phyloP scores from a whole-genome alignment of 257 asterid species.

The Salvia hispanica region DNA sequence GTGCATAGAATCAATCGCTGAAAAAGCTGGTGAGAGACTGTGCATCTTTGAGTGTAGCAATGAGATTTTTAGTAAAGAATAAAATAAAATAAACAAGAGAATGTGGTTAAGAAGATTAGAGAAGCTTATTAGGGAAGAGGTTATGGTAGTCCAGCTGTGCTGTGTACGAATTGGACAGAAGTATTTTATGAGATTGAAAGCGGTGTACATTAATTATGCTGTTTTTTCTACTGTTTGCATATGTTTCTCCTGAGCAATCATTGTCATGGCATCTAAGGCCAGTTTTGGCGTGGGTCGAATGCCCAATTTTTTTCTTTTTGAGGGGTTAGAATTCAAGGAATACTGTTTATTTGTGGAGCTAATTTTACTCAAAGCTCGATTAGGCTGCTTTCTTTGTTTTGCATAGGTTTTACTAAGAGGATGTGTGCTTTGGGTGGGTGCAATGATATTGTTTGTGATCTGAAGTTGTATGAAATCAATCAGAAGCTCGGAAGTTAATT shows the following conservation, averaged over 20 bases:
- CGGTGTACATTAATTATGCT: slow-evolving; percentile 43
- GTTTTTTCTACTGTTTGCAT: slow-evolving; percentile 44
- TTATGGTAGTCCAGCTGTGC: slow-evolving; percentile 57
- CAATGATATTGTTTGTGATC: not conserved
- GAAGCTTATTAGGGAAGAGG: slow-evolving; percentile 42
- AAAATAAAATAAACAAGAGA: slow-evolving; percentile 21
- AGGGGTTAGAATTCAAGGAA: slow-evolving; percentile 27
- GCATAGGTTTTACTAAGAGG: slow-evolving; percentile 31
- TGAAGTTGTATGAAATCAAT: not conserved
- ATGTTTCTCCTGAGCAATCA: slow-evolving; percentile 47
- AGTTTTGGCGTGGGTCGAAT: slow-evolving; percentile 26
- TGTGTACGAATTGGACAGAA: slow-evolving; percentile 46
- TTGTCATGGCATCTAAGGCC: slow-evolving; percentile 41
- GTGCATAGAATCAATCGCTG: slow-evolving; percentile 36
- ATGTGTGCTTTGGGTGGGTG: slow-evolving; percentile 9
- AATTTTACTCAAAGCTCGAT: slow-evolving; percentile 20
- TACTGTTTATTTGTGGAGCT: slow-evolving; percentile 24
- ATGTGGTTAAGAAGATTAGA: slow-evolving; percentile 35
- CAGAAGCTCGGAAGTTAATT: not conserved
- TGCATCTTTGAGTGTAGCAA: slow-evolving; percentile 36
- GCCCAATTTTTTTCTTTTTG: not conserved
- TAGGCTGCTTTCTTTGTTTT: slow-evolving; percentile 8
- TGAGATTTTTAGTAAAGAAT: slow-evolving; percentile 30
- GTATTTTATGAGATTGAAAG: slow-evolving; percentile 41
- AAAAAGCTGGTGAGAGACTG: slow-evolving; percentile 40